Conservation (phyloP, 163 green algal genomes). For the Dunaliella salina region DNA sequence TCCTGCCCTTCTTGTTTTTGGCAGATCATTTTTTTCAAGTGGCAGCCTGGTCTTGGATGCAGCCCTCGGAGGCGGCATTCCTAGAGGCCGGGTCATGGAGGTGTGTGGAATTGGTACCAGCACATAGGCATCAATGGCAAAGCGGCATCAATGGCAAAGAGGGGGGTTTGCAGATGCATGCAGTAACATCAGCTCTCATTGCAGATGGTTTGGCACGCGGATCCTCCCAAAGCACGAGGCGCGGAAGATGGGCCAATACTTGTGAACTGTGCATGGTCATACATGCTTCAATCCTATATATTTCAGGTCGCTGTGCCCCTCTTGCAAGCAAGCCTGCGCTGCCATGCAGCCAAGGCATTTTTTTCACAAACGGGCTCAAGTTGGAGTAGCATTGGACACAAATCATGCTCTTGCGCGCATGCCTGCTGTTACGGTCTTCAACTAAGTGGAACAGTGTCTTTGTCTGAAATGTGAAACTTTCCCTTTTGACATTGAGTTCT, state of each 20-base stretch:
- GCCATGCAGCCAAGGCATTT: neutral
- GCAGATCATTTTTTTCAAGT: slow-evolving; percentile 48
- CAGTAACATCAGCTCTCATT: no score
- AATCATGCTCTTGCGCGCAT: no score
- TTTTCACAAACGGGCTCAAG: slow-evolving; percentile 2
- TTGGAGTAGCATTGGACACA: neutral
- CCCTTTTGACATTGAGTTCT: no score
- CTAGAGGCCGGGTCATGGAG: slow-evolving; percentile 91
- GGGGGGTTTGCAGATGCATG: no score
- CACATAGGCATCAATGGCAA: no score
- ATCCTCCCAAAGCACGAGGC: neutral
- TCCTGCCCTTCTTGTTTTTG: no score
- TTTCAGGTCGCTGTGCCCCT: neutral
- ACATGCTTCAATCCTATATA: neutral
- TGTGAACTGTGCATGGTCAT: neutral
- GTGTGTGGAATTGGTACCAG: no score
- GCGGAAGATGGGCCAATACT: neutral
- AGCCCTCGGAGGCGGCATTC: slow-evolving; percentile 86
- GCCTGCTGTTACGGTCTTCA: no score
- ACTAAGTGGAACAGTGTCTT: no score
- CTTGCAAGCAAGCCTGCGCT: neutral
- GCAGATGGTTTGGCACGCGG: neutral
- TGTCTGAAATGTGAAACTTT: no score
- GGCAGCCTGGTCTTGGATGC: slow-evolving; percentile 83
- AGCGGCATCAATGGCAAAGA: no score